Evolutionary conservation across 106 monocot species (phyloP).

Genomic region (Gastrodia elata): DNA sequence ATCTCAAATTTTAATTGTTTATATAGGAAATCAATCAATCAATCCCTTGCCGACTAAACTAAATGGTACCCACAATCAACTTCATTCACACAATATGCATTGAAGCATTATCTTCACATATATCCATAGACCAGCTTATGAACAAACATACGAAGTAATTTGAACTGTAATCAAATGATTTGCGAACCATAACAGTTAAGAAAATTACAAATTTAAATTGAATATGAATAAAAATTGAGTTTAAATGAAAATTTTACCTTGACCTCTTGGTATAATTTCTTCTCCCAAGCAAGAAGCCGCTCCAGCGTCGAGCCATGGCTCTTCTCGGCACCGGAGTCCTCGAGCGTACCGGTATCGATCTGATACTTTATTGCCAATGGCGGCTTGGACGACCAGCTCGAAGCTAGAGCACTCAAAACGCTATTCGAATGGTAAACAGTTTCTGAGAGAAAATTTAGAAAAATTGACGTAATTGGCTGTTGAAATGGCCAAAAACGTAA

Average conservation of each 20-base stretch:
- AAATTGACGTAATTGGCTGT: neutral
- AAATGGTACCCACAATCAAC: neutral
- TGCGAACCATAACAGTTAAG: neutral
- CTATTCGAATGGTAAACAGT: constrained; percentile 93
- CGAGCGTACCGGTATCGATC: constrained; percentile 49
- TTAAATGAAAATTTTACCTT: constrained; percentile 41
- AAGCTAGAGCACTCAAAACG: constrained; percentile 71
- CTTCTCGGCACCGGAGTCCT: constrained; percentile 36
- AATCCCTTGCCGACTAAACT: neutral
- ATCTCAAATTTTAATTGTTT: no score
- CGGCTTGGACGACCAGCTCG: constrained; percentile 83
- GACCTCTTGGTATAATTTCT: constrained; percentile 95
- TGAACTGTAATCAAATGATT: neutral
- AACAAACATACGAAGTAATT: neutral
- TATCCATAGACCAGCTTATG: neutral
- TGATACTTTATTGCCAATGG: constrained; percentile 74
- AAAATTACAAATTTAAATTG: neutral
- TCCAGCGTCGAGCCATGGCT: constrained; percentile 82
- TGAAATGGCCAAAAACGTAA: constrained; percentile 1
- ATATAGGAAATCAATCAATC: no score
- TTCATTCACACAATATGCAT: neutral
- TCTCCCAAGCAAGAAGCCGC: constrained; percentile 92
- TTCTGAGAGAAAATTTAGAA: constrained; percentile 34
- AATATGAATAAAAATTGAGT: neutral
- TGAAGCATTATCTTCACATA: neutral